These are phyloP conservation scores for Curvularia sp. DNA, from an alignment of 2,329 filamentous ascomycete genomes.

Conservation along the genomic window DNA sequence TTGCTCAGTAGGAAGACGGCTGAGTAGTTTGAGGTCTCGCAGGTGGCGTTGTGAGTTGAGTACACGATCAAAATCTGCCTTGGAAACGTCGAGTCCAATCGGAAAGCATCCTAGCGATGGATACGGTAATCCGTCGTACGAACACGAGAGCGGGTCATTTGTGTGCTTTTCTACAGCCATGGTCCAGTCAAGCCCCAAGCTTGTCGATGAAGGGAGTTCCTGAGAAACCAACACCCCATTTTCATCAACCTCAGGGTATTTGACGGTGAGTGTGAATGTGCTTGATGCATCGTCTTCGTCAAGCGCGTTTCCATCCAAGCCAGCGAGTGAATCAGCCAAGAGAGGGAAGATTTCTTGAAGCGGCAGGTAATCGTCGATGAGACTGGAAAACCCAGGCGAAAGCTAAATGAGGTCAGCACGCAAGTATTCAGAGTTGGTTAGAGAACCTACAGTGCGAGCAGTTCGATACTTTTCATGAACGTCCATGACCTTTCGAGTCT, in stretches of 20 bases:
- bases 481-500: slow-evolving; percentile 47
- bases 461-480: slow-evolving; percentile 47
- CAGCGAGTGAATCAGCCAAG: slow-evolving; percentile 34
- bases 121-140: slow-evolving; percentile 38
- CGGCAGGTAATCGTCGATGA: slow-evolving; percentile 43
- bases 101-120: slow-evolving; percentile 47
- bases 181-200: slow-evolving; percentile 40
- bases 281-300: slow-evolving; percentile 37
- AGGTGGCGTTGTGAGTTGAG: slow-evolving; percentile 44
- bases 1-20: slow-evolving; percentile 32
- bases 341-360: slow-evolving; percentile 41
- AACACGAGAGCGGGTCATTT: slow-evolving; percentile 45
- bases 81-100: slow-evolving; percentile 44
- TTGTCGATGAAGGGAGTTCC: slow-evolving; percentile 28
- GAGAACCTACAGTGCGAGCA: slow-evolving; percentile 34
- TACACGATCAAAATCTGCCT: slow-evolving; percentile 43
- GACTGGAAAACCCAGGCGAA: slow-evolving; percentile 39
- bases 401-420: slow-evolving; percentile 28
- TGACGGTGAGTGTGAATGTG: slow-evolving; percentile 41
- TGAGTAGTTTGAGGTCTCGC: slow-evolving; percentile 41
- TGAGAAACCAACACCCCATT: slow-evolving; percentile 35
- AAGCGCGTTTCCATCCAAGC: slow-evolving; percentile 34
- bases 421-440: background rate
- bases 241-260: slow-evolving; percentile 45
- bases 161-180: slow-evolving; percentile 31